Conservation (phyloP, 768 basidiomycete genomes). For the Strobilomyces echinocephalus region DNA sequence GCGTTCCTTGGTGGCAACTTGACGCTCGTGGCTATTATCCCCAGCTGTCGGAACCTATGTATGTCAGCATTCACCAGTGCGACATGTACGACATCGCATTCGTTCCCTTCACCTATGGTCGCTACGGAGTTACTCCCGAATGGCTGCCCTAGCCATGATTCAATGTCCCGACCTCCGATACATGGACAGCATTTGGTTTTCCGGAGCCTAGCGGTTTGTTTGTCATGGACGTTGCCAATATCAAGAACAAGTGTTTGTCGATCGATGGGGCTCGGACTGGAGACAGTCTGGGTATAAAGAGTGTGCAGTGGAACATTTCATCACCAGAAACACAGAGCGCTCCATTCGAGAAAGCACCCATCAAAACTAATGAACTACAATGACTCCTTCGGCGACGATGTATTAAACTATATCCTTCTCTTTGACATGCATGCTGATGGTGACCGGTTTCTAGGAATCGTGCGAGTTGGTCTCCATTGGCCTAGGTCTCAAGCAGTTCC, state of each 20-base stretch:
- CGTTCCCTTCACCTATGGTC: conserved; percentile 3
- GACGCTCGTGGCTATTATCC: neutral
- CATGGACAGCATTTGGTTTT: neutral
- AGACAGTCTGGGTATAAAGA: conserved; percentile 12
- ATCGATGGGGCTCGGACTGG: neutral
- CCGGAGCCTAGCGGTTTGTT: conserved; percentile 15
- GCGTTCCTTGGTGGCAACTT: conserved; percentile 5
- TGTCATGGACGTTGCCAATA: conserved; percentile 15
- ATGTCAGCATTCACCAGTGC: neutral
- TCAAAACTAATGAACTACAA: conserved; percentile 9
- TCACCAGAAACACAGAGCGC: neutral
- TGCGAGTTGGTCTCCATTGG: conserved; percentile 10
- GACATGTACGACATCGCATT: neutral
- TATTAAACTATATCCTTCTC: neutral
- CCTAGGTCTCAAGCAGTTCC: neutral
- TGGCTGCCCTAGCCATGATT: neutral
- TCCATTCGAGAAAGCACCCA: neutral
- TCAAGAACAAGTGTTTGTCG: neutral
- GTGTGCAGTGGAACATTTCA: neutral
- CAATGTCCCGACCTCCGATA: neutral
- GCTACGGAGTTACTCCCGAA: neutral
- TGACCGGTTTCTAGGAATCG: conserved; percentile 2
- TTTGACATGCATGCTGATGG: neutral
- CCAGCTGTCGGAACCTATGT: neutral
- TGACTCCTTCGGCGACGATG: conserved; percentile 10